Evolutionary conservation across 2,329 filamentous ascomycete genomes (phyloP).

Genomic region (Parafenestella ontariensis): DNA sequence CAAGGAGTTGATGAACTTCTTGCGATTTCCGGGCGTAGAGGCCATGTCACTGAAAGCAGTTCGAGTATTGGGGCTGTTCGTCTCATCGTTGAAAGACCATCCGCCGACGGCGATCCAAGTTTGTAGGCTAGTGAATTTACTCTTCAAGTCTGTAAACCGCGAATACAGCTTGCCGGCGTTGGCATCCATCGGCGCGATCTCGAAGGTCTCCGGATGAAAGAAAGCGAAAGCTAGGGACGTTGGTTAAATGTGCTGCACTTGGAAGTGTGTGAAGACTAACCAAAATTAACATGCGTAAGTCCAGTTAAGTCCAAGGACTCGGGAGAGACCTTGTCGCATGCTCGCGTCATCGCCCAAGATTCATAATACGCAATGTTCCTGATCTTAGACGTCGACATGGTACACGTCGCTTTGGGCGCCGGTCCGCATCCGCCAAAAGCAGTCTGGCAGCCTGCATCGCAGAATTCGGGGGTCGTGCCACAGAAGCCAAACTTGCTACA

Average conservation of each 20-base stretch:
- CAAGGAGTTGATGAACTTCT: constrained; percentile 45
- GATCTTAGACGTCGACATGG: not conserved
- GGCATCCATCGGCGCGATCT: constrained; percentile 3
- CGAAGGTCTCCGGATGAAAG: not conserved
- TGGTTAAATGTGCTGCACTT: no score
- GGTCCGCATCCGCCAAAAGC: constrained; percentile 1
- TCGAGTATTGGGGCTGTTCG: constrained; percentile 38
- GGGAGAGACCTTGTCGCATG: not conserved
- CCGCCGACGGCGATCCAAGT: constrained; percentile 49
- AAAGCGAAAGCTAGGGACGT: not conserved
- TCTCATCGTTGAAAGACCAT: constrained; percentile 52
- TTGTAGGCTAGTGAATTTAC: constrained; percentile 28
- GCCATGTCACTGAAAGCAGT: constrained; percentile 40
- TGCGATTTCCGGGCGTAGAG: constrained; percentile 15
- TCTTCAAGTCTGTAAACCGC: constrained; percentile 37
- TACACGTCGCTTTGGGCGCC: constrained; percentile 10
- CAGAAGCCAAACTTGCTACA: constrained; percentile 3
- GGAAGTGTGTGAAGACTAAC: no score
- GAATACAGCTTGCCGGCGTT: not conserved
- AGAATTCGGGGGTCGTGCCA: constrained; percentile 3
- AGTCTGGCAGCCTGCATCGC: not conserved
- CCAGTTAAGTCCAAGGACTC: not conserved
- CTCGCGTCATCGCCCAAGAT: not conserved
- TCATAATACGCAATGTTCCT: constrained; percentile 9
- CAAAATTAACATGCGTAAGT: not conserved